These are phyloP conservation scores for Mrakiaceae sp. DNA, from an alignment of 1,284 basidiomycete species.

Conservation along the genomic window DNA sequence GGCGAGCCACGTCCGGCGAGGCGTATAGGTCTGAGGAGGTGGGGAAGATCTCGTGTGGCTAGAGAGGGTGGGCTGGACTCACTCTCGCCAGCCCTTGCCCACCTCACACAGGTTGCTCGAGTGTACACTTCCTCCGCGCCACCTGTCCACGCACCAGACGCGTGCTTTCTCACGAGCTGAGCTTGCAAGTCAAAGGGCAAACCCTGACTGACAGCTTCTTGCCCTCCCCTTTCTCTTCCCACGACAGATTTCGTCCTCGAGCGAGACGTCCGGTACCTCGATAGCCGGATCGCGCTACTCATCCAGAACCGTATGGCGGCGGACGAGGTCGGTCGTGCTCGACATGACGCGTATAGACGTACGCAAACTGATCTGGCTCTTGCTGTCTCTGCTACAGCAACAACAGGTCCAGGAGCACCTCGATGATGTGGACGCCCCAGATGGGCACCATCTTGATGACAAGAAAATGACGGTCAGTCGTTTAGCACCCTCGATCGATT, in stretches of 20 bases:
- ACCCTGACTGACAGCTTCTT: background rate
- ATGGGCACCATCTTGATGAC: constrained; percentile 84
- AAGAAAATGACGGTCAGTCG: constrained; percentile 51
- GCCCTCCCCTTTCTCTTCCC: background rate
- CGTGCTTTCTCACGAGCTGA: no score
- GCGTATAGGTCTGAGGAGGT: no score
- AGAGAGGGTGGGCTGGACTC: no score
- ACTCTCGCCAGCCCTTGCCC: no score
- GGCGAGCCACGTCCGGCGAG: background rate
- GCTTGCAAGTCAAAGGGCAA: no score
- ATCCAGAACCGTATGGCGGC: constrained; percentile 97
- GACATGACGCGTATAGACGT: background rate
- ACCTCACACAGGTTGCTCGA: no score
- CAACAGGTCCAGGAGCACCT: constrained; percentile 86
- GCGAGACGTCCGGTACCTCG: constrained; percentile 93
- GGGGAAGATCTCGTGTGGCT: no score
- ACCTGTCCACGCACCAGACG: background rate
- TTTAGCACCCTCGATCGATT: background rate
- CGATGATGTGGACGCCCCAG: constrained; percentile 84
- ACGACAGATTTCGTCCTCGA: background rate
- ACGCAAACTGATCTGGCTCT: no score
- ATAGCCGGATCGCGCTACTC: constrained; percentile 90
- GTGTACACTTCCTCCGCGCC: background rate
- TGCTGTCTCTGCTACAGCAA: constrained; percentile 44
- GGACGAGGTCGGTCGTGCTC: constrained; percentile 61